These are phyloP conservation scores for Ophiocordyceps camponoti-saundersi DNA, from an alignment of 2,329 filamentous ascomycete genomes.

Conservation along the genomic window DNA sequence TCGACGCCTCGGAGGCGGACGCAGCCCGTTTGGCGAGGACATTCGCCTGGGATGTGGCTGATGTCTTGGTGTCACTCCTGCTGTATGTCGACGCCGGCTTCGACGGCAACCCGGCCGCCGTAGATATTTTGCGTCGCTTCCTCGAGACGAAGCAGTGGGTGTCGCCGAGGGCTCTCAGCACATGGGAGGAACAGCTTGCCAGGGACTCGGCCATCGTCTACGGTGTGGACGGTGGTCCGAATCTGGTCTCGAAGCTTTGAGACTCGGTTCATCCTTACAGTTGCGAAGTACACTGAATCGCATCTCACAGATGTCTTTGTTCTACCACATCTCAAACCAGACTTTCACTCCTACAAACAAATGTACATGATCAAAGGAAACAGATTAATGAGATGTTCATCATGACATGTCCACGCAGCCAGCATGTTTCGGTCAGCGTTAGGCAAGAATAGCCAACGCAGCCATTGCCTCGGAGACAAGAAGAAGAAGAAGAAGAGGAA, in stretches of 20 bases:
- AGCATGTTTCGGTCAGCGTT: no score
- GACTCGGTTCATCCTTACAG: no score
- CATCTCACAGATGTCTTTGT: background rate
- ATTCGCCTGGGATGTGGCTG: conserved; percentile 24
- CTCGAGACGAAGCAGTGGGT: conserved; percentile 11
- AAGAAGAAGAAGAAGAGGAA: no score
- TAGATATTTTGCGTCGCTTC: conserved; percentile 23
- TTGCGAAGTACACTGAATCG: background rate
- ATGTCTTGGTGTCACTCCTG: conserved; percentile 25
- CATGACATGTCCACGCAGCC: background rate
- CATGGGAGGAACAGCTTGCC: conserved; percentile 10
- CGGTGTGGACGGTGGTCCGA: conserved; percentile 6
- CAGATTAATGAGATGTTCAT: background rate
- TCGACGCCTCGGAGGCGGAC: conserved; percentile 14
- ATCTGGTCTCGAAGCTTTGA: conserved; percentile 9
- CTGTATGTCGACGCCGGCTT: conserved; percentile 21
- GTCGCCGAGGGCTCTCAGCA: conserved; percentile 5
- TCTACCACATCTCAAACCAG: no score
- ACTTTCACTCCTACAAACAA: background rate
- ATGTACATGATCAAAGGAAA: background rate
- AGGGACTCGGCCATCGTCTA: conserved; percentile 19
- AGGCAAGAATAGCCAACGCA: no score
- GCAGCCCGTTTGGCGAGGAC: conserved; percentile 28
- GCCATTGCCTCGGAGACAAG: no score
- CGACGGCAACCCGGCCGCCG: conserved; percentile 17